Base-by-base conservation (phyloP, 2,329 filamentous ascomycete genomes). In the Fusarium sp. region DNA sequence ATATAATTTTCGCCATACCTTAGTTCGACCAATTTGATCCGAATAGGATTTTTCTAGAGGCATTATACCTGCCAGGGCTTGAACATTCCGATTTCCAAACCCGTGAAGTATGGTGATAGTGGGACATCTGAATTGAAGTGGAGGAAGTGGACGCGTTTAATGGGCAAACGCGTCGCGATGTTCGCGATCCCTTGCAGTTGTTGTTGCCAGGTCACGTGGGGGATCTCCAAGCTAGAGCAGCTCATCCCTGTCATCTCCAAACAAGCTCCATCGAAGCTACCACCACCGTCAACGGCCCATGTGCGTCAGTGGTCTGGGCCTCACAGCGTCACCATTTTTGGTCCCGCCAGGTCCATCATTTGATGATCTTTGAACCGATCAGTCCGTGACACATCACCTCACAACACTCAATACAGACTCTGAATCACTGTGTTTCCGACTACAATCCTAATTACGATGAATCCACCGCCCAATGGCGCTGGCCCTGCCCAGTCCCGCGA, bases 41-140 rank as follows among this genome's bases (percentile, higher is more conserved):
- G 82, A 83, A 67, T 80, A 81, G n/a, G 80, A 82, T 71, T 83
- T 83, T 74, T 82, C 78, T 45, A 84, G 77, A 77, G 81, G 78
- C 80, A 81, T 81, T 64, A 68, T 77, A 57, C 42, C 60, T 61
- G 69, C 56, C 64, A 45, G 60, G 38, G 62, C 59, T 72, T 75
- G 58, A 64, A 64, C 60, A 64, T 67, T 62, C 49, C 56, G 50
- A 30, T 26, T 44, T 48, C 69, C 57, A 55, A 62, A 48, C 35
- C 41, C 48, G 65, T 69, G 56, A 74, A 70, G 50, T 53, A 58
- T 58, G 64, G 61, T 73, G 67, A 53, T 64, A 38, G 55, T 63
- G 60, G 55, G 46, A 63, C 67, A 64, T 37, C 66, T 56, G 59
- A 53, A 67, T 62, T 65, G 61, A 56, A 50, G 52, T 58, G 42